Evolutionary conservation across 768 basidiomycete genomes (phyloP), one percentile per base, ranked within the genome.

Genomic region (Calvatia gigantea): DNA sequence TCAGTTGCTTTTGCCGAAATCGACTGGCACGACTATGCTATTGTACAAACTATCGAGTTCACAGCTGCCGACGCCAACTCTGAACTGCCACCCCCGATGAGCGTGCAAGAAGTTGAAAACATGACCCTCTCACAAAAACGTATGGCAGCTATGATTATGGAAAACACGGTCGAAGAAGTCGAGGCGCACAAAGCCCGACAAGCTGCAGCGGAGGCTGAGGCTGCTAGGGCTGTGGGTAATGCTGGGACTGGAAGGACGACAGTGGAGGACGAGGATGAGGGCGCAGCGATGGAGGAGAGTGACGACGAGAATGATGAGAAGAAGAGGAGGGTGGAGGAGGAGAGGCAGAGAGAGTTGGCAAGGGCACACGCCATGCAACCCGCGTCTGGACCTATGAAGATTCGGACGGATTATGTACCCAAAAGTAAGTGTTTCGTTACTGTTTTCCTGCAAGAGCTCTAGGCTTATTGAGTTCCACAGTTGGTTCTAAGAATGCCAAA

Each of bases 21-120:
- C 62, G 97, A 99, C 67, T 99, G 97, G 97, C 94, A 99, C 65
- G 97, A 98, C 67, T 98, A 97, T 73, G 93, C 94, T 37, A 92
- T 97, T 54, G 97, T 98, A 5, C 94, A 98, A 67, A 97, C 94
- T 17, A 94, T 97, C 63, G 97, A 99, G 66, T 99, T 98, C 66
- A 98, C 97, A 14, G 83, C 85, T 31, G 91, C 89, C 6, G 97
- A 99, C 67, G 86, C 91, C 53, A 85, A 85, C 37, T 84, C 91
- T 9, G 95, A 98, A 65, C 78, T 99, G 23, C 97, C 96, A 9
- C 86, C 91, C n/a, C 97, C 97, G 0, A 98, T 97, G 88, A 94
- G 84, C 62, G 84, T 97, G 15, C 86, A 92, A 63, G 93, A 97
- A 66, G 86, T 99, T 9, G 91, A 96, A 73, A 94, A 84, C 64